Percentiles rank a stretch among this genome's conserved stretches.
These are phyloP conservation scores for Candida ascalaphidarum DNA, from an alignment of 805 yeast genomes.

Conservation along the genomic window DNA sequence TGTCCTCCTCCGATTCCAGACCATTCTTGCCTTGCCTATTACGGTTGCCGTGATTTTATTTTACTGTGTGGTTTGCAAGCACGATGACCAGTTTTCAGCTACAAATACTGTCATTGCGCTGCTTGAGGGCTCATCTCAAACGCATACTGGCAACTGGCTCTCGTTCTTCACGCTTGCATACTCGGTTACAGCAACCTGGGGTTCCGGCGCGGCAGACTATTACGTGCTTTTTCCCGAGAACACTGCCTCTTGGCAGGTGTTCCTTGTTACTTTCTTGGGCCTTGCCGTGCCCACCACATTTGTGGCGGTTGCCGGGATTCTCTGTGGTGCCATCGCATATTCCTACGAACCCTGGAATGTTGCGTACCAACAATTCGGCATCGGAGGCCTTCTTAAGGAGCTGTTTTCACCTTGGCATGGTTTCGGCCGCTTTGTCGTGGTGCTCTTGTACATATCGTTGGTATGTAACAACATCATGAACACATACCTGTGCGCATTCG, in stretches of 20 bases:
- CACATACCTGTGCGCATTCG: constrained; percentile 28
- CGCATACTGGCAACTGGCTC: constrained; percentile 22
- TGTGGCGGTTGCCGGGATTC: constrained; percentile 66
- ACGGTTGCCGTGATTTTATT: constrained; percentile 19
- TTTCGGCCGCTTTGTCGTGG: constrained; percentile 25
- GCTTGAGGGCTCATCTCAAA: constrained; percentile 6
- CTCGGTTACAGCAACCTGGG: constrained; percentile 29
- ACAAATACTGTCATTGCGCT: constrained; percentile 7
- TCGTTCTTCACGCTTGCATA: constrained; percentile 27
- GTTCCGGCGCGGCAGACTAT: constrained; percentile 25
- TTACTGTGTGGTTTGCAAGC: constrained; percentile 22
- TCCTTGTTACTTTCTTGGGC: constrained; percentile 18
- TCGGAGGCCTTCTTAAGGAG: constrained; percentile 30
- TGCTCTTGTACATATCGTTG: constrained; percentile 21
- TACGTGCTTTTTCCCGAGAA: constrained; percentile 22
- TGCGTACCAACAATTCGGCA: constrained; percentile 50
- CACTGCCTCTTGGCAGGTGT: constrained; percentile 16
- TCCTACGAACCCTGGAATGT: constrained; percentile 47
- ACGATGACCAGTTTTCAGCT: constrained; percentile 9
- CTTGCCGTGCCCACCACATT: constrained; percentile 23
- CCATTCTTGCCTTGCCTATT: constrained; percentile 20
- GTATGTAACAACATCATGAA: constrained; percentile 28
- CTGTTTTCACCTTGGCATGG: constrained; percentile 28
- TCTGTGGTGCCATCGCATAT: constrained; percentile 61
- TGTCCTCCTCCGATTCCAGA: constrained; percentile 20